Percentiles rank a stretch among this genome's conserved stretches.
phyloP scores from a whole-genome alignment of 306 rosid species.

The Malus asiatica region DNA sequence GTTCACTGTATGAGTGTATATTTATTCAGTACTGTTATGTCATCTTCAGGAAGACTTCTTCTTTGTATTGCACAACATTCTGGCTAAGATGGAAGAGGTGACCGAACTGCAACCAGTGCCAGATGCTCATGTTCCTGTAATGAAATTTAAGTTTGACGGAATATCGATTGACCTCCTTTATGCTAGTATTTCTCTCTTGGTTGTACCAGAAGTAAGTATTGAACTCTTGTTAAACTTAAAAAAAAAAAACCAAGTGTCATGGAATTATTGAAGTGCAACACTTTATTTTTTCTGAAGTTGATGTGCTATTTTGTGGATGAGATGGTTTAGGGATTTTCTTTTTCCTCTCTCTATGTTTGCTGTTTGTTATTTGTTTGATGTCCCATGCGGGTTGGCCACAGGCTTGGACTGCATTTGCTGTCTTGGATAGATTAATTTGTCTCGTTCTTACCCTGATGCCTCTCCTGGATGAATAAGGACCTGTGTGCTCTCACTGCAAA shows the following conservation, averaged over 20 bases:
- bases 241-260: neutral
- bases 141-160: slow-evolving; percentile 83
- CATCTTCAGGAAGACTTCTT: slow-evolving; percentile 76
- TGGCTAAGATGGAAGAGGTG: slow-evolving; percentile 76
- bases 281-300: neutral
- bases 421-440: neutral
- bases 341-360: neutral
- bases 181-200: slow-evolving; percentile 68
- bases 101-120: slow-evolving; percentile 86
- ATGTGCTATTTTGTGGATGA: neutral
- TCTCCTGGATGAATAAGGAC: neutral
- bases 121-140: slow-evolving; percentile 93
- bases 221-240: neutral
- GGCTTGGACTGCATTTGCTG: neutral
- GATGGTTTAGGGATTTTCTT: neutral
- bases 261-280: neutral
- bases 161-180: slow-evolving; percentile 84
- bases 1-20: neutral
- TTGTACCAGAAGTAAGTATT: slow-evolving; percentile 84
- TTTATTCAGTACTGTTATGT: slow-evolving; percentile 1
- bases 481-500: neutral
- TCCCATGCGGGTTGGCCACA: neutral
- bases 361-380: neutral
- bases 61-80: slow-evolving; percentile 55
- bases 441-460: neutral